Evolutionary conservation across 2,329 filamentous ascomycete species (phyloP).

Genomic region (Dothistroma septosporum): DNA sequence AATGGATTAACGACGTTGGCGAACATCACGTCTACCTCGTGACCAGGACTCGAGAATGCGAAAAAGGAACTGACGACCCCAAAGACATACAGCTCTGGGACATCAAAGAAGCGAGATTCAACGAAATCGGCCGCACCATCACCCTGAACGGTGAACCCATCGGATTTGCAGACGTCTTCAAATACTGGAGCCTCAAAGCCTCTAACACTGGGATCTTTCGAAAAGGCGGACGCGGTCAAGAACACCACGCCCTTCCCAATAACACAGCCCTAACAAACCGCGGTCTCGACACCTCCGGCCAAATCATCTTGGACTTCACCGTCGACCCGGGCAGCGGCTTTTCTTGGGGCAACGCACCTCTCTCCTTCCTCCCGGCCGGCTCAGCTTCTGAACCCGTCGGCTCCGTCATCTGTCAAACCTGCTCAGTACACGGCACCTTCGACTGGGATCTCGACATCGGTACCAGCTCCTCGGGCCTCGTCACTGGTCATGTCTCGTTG

Average conservation of each 20-base stretch:
- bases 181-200: constrained; percentile 2
- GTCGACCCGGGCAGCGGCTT: not conserved
- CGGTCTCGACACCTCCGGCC: not conserved
- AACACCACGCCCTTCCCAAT: not conserved
- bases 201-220: not conserved
- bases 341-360: not conserved
- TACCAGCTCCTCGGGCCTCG: not conserved
- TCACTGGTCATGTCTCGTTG: not conserved
- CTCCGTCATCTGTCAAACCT: not conserved
- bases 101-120: not conserved
- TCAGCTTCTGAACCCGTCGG: not conserved
- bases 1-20: not conserved
- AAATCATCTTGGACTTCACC: not conserved
- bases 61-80: not conserved
- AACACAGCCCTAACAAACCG: not conserved
- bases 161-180: not conserved
- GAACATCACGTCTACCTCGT: constrained; percentile 1
- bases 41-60: constrained; percentile 1
- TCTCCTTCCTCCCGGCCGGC: not conserved
- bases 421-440: not conserved
- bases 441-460: not conserved
- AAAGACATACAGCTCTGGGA: constrained; percentile 3
- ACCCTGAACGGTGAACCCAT: not conserved
- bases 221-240: too few relatives aligned
- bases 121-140: not conserved